Base-by-base conservation (phyloP, 768 basidiomycete species). In the Lenzites betulinus region DNA sequence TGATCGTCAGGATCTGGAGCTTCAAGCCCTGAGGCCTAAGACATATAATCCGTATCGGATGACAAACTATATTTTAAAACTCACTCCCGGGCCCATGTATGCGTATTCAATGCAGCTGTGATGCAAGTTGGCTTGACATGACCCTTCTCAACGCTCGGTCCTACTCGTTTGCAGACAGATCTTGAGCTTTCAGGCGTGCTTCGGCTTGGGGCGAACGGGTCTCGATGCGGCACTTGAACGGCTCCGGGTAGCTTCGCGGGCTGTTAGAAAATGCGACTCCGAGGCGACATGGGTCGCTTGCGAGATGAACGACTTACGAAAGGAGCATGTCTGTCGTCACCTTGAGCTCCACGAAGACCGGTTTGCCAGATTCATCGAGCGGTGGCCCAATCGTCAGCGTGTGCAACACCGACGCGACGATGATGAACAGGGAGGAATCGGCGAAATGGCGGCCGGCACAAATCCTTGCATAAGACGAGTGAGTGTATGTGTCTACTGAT, bases 1-100 rank as follows among this genome's bases (percentile, higher is more conserved):
- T 91, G 53, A 86, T 91, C 20, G 84, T 95, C 74, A 95, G 95
- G 80, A 85, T 95, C 54, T 89, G 92, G 86, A 88, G 83, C 65
- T 85, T 90, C 75, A 76, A 78, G 67, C 82, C 83, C 38, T 59
- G 58, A 52, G 43, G 15, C 38, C 38, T 13, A 39, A 7, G 18
- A 15, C 38, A 18, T 39, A 39, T 3, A 15, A 39, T 18, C 38
- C 15, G 38, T 39, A 39, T 7, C 13, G 3, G 38, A 39, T 39
- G 38, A 18, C 18, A 18, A 3, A 39, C 13, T 18, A 39, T 39
- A 39, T 13, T 39, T 33, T 11, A 33, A 33, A 33, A 11, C 11
- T 33, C 30, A 4, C 30, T 33, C 11, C 6, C 11, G 4, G 30
- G 11, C 6, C 4, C 30, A 11, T 33, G 30, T 11, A 33, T 33